These are phyloP conservation scores for Fonsecaea erecta DNA, from an alignment of 2,329 filamentous ascomycete species.

Conservation along the genomic window DNA sequence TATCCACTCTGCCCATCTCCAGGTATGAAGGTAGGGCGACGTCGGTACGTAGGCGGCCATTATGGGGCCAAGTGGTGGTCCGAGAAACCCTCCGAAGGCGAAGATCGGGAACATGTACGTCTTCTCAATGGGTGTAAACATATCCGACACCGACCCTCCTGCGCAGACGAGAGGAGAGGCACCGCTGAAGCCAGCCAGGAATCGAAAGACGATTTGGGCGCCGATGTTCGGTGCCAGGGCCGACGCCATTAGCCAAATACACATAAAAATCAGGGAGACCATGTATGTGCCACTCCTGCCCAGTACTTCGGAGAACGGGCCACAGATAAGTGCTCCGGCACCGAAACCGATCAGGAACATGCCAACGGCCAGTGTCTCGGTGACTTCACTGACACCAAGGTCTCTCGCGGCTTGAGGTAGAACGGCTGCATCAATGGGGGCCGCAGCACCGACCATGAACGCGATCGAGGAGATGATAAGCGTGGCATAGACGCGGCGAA, in stretches of 20 bases:
- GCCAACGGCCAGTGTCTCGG: slow-evolving; percentile 52
- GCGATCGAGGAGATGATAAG: slow-evolving; percentile 55
- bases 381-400: slow-evolving; percentile 52
- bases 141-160: slow-evolving; percentile 53
- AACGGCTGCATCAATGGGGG: slow-evolving; percentile 55
- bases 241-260: slow-evolving; percentile 55
- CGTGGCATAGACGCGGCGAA: slow-evolving; percentile 46
- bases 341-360: slow-evolving; percentile 51
- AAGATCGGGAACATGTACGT: slow-evolving; percentile 58
- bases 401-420: slow-evolving; percentile 46
- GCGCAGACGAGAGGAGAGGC: slow-evolving; percentile 54
- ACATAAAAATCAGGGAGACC: slow-evolving; percentile 55
- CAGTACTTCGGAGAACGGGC: slow-evolving; percentile 55
- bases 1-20: slow-evolving; percentile 57
- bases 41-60: slow-evolving; percentile 52
- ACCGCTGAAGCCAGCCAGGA: slow-evolving; percentile 57
- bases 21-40: slow-evolving; percentile 44
- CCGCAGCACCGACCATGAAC: slow-evolving; percentile 56
- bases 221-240: slow-evolving; percentile 54
- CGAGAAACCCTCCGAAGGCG: slow-evolving; percentile 49
- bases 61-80: slow-evolving; percentile 44
- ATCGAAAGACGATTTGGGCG: slow-evolving; percentile 55
- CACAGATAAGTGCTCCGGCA: slow-evolving; percentile 56
- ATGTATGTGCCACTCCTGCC: slow-evolving; percentile 58
- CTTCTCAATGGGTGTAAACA: slow-evolving; percentile 55